phyloP scores from a whole-genome alignment of 495 filamentous ascomycete genomes.

The Venustampulla echinocandica region DNA sequence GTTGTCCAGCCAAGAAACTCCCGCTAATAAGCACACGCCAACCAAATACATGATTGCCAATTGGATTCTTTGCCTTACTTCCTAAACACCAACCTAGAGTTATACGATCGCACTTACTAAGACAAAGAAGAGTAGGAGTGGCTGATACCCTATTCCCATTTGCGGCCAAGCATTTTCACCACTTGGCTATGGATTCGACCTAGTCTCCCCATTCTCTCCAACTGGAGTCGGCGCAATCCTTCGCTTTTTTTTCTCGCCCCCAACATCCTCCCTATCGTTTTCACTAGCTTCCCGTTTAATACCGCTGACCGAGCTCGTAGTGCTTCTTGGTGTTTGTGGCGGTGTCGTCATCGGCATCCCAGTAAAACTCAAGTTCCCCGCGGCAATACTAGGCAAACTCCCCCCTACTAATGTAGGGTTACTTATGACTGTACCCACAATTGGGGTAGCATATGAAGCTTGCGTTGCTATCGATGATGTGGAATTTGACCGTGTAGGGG shows the following conservation, averaged over 20 bases:
- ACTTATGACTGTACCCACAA: conserved; percentile 44
- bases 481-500: conserved; percentile 76
- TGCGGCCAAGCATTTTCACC: neutral
- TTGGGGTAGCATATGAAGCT: conserved; percentile 25
- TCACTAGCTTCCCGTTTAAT: conserved; percentile 55
- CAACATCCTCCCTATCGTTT: conserved; percentile 36
- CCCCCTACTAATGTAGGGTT: conserved; percentile 73
- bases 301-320: conserved; percentile 33
- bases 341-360: conserved; percentile 51
- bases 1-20: too few relatives aligned
- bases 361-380: conserved; percentile 52
- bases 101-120: neutral
- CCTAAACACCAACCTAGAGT: neutral
- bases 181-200: neutral
- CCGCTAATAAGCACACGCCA: neutral
- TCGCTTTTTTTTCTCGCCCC: conserved; percentile 55
- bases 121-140: neutral
- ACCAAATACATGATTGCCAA: too few relatives aligned
- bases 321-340: conserved; percentile 64
- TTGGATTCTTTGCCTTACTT: neutral
- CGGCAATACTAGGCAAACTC: conserved; percentile 64
- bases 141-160: neutral
- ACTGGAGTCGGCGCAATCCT: conserved; percentile 71
- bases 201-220: conserved; percentile 1
- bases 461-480: conserved; percentile 72